phyloP scores from a whole-genome alignment of 1,139 yeast genomes.

The Nadsonia starkeyi-henricii region DNA sequence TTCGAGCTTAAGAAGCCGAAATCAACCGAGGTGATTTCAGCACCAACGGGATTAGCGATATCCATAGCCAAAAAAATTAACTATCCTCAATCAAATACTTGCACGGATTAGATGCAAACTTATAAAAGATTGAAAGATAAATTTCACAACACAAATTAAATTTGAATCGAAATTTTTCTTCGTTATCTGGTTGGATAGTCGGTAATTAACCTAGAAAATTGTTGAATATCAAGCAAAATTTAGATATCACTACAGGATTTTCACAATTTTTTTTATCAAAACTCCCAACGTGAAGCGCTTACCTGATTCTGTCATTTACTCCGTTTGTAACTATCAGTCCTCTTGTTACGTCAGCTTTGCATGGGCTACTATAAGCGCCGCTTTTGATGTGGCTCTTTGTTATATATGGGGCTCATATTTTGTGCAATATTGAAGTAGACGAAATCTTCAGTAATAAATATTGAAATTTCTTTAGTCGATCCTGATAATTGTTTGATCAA shows the following conservation, averaged over 20 bases:
- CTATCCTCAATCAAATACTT: not conserved
- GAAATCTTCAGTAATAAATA: no score
- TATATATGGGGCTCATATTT: no score
- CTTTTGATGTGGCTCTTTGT: no score
- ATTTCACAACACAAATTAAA: not conserved
- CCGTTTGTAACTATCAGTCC: not conserved
- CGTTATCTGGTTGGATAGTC: not conserved
- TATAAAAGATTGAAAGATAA: not conserved
- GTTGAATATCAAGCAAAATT: not conserved
- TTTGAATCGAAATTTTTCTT: not conserved
- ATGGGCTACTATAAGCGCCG: no score
- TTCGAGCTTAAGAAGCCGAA: conserved; percentile 73
- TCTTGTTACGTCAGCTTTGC: not conserved
- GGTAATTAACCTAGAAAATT: not conserved
- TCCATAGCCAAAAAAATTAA: conserved; percentile 43
- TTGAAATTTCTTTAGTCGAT: no score
- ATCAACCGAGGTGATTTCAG: conserved; percentile 85
- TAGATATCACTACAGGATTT: not conserved
- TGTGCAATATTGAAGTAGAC: no score
- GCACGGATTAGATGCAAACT: not conserved
- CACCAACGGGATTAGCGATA: conserved; percentile 89
- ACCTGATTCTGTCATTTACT: not conserved
- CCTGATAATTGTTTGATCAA: no score
- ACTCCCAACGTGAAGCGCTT: not conserved
- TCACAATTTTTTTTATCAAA: not conserved